Evolutionary conservation across 1,284 basidiomycete genomes (phyloP).

Genomic region (Sporisorium sorghi): DNA sequence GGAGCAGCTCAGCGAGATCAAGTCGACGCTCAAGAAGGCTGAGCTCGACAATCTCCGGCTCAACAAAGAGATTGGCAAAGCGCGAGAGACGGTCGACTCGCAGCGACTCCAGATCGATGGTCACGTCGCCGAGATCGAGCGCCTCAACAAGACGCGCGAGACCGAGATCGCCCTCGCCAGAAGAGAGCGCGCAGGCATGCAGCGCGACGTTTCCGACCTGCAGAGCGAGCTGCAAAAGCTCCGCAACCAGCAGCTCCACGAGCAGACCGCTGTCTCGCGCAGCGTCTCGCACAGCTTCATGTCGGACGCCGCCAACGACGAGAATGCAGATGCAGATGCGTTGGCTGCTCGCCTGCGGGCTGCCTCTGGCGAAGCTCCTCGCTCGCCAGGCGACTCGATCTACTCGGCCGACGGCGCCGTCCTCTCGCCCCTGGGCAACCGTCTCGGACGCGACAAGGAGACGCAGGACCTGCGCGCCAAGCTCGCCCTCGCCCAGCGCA

Average conservation of each 20-base stretch:
- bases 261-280: constrained; percentile 34
- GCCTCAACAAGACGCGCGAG: constrained; percentile 87
- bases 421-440: constrained; percentile 46
- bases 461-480: constrained; percentile 61
- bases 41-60: constrained; percentile 86
- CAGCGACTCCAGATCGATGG: constrained; percentile 88
- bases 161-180: constrained; percentile 90
- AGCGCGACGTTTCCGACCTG: constrained; percentile 90
- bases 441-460: constrained; percentile 54
- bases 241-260: constrained; percentile 44
- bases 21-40: constrained; percentile 77
- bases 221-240: constrained; percentile 76
- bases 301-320: constrained; percentile 40
- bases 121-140: constrained; percentile 76
- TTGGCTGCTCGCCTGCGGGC: constrained; percentile 40
- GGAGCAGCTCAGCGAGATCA: constrained; percentile 77
- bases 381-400: constrained; percentile 47
- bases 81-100: constrained; percentile 82
- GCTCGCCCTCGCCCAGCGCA: constrained; percentile 61
- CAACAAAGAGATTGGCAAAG: constrained; percentile 78
- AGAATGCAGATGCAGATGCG: constrained; percentile 37
- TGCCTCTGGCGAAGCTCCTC: constrained; percentile 36
- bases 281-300: constrained; percentile 57
- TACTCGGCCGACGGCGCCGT: constrained; percentile 47
- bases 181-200: constrained; percentile 85